phyloP scores from a whole-genome alignment of 176 grass and related monocot genomes.

The Oryza longistaminata region DNA sequence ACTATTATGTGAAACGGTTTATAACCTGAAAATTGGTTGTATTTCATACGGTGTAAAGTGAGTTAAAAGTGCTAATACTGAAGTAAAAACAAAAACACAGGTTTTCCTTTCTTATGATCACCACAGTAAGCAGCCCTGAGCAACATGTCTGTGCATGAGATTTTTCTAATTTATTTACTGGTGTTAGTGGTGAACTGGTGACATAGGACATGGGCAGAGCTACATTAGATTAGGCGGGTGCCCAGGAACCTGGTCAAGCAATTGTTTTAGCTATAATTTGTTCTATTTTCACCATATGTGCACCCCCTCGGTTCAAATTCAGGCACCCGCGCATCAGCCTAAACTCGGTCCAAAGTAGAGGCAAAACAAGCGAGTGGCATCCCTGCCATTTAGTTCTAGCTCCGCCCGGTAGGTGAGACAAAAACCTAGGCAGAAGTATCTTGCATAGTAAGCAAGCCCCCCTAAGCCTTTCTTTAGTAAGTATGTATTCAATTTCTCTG shows the following conservation, averaged over 20 bases:
- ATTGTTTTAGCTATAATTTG: no score
- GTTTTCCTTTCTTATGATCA: not conserved
- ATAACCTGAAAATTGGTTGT: not conserved
- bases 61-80: not conserved
- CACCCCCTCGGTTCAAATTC: no score
- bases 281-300: no score
- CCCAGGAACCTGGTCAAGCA: no score
- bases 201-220: not conserved
- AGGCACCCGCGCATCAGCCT: no score
- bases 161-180: not conserved
- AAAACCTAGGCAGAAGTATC: not conserved
- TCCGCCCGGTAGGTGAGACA: no score
- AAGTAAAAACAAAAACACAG: conserved; percentile 7
- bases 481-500: not conserved
- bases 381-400: no score
- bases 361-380: no score
- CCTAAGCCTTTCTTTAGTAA: not conserved
- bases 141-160: not conserved
- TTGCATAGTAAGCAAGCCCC: not conserved
- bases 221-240: no score
- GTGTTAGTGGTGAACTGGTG: not conserved
- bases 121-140: not conserved
- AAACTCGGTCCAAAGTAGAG: no score
- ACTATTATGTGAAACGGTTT: not conserved
- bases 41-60: conserved; percentile 14